Evolutionary conservation across 1,284 basidiomycete species (phyloP).

Genomic region (Pseudozyma sp.): DNA sequence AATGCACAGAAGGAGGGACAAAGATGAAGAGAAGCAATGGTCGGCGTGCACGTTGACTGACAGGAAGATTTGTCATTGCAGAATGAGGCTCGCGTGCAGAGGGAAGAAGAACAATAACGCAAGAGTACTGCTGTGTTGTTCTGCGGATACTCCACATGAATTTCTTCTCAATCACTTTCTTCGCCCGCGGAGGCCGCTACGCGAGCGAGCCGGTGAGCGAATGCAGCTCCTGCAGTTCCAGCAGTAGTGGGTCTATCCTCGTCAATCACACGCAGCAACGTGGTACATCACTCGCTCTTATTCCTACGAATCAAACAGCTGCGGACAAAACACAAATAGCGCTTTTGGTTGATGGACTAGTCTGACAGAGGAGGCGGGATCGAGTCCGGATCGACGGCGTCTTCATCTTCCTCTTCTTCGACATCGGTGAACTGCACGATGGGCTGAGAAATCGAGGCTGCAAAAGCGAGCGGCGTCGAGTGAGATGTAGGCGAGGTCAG

Average conservation of each 20-base stretch:
- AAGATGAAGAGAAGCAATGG: not conserved
- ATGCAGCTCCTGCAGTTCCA: too few species aligned
- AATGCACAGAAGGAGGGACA: not conserved
- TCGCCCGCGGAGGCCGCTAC: slow-evolving; percentile 7
- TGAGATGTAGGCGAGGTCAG: not conserved
- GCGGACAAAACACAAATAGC: not conserved
- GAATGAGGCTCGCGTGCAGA: too few species aligned
- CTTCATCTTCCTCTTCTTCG: slow-evolving; percentile 41
- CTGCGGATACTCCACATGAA: not conserved
- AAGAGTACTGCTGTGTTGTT: too few species aligned
- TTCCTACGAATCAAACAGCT: too few species aligned
- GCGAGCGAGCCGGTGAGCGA: not conserved
- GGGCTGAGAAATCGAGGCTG: slow-evolving; percentile 47
- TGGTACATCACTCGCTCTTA: too few species aligned
- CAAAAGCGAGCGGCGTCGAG: not conserved
- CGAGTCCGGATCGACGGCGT: slow-evolving; percentile 27
- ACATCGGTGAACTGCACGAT: slow-evolving; percentile 38
- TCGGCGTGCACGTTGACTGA: too few species aligned
- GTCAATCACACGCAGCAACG: too few species aligned
- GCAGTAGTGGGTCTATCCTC: not conserved
- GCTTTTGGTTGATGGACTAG: not conserved
- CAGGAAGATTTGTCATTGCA: not conserved
- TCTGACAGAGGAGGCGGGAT: slow-evolving; percentile 37
- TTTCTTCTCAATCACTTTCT: not conserved
- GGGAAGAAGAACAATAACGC: too few species aligned